These are phyloP conservation scores for Cercophora sp. DNA, from an alignment of 495 filamentous ascomycete genomes.

Conservation along the genomic window DNA sequence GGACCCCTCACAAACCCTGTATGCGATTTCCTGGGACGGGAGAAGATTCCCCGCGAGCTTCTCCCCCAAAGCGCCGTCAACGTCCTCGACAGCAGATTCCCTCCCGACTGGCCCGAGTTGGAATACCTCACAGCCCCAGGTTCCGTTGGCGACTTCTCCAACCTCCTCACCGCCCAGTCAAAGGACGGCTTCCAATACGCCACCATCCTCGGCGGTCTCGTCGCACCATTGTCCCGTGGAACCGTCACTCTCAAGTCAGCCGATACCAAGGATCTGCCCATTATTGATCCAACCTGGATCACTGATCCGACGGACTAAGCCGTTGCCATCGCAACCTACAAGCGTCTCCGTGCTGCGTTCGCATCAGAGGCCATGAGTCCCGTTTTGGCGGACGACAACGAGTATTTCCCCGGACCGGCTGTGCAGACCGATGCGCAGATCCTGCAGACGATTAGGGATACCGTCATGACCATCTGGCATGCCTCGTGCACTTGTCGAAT, in stretches of 20 bases:
- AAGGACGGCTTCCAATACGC: slow-evolving; percentile 33
- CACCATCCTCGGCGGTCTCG: slow-evolving; percentile 31
- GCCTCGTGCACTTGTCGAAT: slow-evolving; percentile 51
- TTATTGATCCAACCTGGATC: slow-evolving; percentile 47
- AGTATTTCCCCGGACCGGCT: slow-evolving; percentile 33
- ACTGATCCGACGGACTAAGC: slow-evolving; percentile 41
- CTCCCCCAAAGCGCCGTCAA: slow-evolving; percentile 18
- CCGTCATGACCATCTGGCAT: slow-evolving; percentile 45
- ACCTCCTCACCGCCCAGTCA: slow-evolving; percentile 30
- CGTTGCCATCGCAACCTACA: slow-evolving; percentile 41
- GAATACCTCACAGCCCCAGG: slow-evolving; percentile 33
- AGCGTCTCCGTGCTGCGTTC: slow-evolving; percentile 32
- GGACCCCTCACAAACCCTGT: slow-evolving; percentile 42
- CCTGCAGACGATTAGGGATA: slow-evolving; percentile 36
- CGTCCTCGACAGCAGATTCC: slow-evolving; percentile 36
- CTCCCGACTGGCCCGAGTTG: slow-evolving; percentile 58
- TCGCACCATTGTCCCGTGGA: slow-evolving; percentile 48
- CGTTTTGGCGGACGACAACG: not conserved
- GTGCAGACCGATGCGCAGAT: slow-evolving; percentile 45
- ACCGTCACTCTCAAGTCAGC: slow-evolving; percentile 48
- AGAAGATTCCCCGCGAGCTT: slow-evolving; percentile 35
- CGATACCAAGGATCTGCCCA: slow-evolving; percentile 38
- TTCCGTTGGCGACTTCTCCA: slow-evolving; percentile 21
- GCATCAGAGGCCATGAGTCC: not conserved
- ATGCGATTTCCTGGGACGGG: slow-evolving; percentile 45